phyloP scores from a whole-genome alignment of 2,329 filamentous ascomycete genomes.

The Stenocarpella maydis region DNA sequence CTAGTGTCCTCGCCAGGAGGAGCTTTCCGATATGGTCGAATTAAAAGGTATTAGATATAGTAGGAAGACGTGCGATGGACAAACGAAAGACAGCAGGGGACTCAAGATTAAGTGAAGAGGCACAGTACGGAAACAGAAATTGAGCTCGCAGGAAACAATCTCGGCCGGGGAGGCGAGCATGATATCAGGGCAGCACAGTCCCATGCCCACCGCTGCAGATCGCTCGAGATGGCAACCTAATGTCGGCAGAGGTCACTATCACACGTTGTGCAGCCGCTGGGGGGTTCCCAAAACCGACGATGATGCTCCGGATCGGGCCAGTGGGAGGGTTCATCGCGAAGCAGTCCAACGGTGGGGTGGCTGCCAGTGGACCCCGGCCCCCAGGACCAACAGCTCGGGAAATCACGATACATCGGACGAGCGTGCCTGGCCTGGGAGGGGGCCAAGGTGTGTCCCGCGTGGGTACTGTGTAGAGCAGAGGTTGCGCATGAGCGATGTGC shows the following conservation, averaged over 20 bases:
- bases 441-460: conserved; percentile 1
- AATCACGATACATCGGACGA: conserved; percentile 27
- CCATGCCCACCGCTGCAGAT: background rate
- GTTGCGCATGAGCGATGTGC: conserved; percentile 15
- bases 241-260: conserved; percentile 35
- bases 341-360: background rate
- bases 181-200: conserved; percentile 29
- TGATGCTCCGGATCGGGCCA: conserved; percentile 10
- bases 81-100: background rate
- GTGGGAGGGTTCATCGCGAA: conserved; percentile 17
- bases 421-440: conserved; percentile 18
- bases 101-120: background rate
- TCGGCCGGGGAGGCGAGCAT: background rate
- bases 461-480: conserved; percentile 18
- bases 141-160: background rate
- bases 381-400: conserved; percentile 27
- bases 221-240: conserved; percentile 2
- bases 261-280: conserved; percentile 34
- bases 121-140: background rate
- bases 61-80: background rate
- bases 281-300: conserved; percentile 7
- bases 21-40: conserved; percentile 10
- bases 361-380: background rate
- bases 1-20: conserved; percentile 34
- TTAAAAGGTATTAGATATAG: conserved; percentile 34